Conservation (phyloP, 169 alveolate genomes). For the Babesia sp. region DNA sequence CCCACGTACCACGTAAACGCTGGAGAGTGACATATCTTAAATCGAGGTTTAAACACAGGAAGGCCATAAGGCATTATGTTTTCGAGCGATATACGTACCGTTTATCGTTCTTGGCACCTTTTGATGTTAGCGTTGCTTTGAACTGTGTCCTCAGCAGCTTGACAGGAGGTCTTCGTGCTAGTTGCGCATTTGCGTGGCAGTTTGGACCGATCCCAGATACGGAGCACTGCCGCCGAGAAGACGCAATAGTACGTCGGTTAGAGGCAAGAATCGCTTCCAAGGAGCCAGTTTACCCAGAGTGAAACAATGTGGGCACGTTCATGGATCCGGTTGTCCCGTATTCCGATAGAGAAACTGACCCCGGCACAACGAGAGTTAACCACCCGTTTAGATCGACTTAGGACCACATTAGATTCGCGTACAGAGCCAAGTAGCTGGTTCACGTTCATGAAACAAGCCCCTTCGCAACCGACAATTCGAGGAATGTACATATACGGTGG, state of each 20-base stretch:
- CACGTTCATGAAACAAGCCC: background rate
- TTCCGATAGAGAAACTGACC: slow-evolving; percentile 20
- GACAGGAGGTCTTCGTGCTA: slow-evolving; percentile 39
- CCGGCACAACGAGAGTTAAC: slow-evolving; percentile 31
- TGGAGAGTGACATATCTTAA: slow-evolving; percentile 76
- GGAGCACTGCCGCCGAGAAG: slow-evolving; percentile 2
- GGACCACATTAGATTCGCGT: background rate
- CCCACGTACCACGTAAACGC: slow-evolving; percentile 68
- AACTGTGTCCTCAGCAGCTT: slow-evolving; percentile 48
- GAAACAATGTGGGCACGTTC: background rate
- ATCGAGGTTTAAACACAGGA: slow-evolving; percentile 75
- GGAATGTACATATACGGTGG: slow-evolving; percentile 76
- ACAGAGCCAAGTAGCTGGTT: slow-evolving; percentile 2
- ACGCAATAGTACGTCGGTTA: slow-evolving; percentile 2
- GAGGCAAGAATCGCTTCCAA: slow-evolving; percentile 5
- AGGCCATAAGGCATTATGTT: slow-evolving; percentile 78
- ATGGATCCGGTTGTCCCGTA: background rate
- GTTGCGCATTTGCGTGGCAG: slow-evolving; percentile 65
- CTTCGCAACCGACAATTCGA: background rate
- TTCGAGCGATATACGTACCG: slow-evolving; percentile 75
- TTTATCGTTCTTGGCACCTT: slow-evolving; percentile 58
- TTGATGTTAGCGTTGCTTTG: slow-evolving; percentile 46
- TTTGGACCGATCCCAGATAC: slow-evolving; percentile 8
- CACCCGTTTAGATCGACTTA: background rate
- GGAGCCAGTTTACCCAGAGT: slow-evolving; percentile 8